Evolutionary conservation across 78 protist species (phyloP).

Genomic region (Dictyostelium brefeldianum): DNA sequence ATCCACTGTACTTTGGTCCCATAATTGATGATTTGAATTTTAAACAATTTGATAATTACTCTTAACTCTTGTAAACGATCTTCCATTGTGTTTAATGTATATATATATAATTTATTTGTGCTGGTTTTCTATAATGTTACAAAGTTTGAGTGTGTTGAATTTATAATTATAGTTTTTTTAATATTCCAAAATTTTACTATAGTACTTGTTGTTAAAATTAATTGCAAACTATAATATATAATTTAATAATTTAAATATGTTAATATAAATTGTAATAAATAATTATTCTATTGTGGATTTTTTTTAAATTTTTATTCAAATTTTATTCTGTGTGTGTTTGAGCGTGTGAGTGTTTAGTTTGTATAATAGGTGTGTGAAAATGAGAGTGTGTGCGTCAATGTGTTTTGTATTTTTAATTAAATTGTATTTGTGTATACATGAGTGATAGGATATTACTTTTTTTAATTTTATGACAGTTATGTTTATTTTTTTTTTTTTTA

Average conservation of each 20-base stretch:
- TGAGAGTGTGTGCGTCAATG: too few species aligned
- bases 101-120: background rate
- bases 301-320: constrained; percentile 11
- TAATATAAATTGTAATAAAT: background rate
- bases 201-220: background rate
- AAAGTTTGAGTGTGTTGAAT: background rate
- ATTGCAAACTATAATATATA: background rate
- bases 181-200: background rate
- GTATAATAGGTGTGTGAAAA: too few species aligned
- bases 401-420: too few species aligned
- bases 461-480: too few species aligned
- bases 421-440: too few species aligned
- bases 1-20: too few species aligned
- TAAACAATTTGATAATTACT: background rate
- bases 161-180: background rate
- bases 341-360: too few species aligned
- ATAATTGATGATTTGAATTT: background rate
- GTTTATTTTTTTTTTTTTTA: too few species aligned
- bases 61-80: constrained; percentile 77
- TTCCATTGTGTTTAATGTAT: constrained; percentile 21
- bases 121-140: background rate
- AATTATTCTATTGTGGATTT: background rate
- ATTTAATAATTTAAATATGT: background rate
- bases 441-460: too few species aligned
- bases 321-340: background rate